Percentiles rank a stretch among this genome's conserved stretches.
These are phyloP conservation scores for Termitomyces sp. DNA, from an alignment of 768 basidiomycete species.

Conservation along the genomic window DNA sequence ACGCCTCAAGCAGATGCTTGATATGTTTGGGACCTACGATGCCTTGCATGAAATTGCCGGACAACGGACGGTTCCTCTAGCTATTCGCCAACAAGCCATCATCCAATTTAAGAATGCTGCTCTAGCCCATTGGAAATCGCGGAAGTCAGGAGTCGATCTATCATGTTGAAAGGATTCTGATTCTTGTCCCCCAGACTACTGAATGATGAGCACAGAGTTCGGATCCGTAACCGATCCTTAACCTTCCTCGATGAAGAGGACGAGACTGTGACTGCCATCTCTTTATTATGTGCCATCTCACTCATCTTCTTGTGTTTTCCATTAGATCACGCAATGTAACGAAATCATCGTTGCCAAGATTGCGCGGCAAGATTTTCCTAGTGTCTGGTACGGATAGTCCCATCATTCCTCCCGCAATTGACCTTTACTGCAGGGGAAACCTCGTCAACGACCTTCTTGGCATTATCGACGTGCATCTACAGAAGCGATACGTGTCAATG, in stretches of 20 bases:
- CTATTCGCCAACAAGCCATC: conserved; percentile 75
- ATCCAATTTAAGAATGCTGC: conserved; percentile 88
- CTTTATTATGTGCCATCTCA: neutral
- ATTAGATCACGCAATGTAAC: conserved; percentile 77
- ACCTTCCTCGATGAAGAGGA: conserved; percentile 74
- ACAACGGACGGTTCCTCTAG: conserved; percentile 53
- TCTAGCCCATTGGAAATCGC: conserved; percentile 69
- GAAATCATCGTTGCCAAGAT: conserved; percentile 72
- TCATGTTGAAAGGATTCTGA: neutral
- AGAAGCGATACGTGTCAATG: conserved; percentile 42
- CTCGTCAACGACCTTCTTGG: conserved; percentile 53
- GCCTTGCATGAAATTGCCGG: conserved; percentile 72
- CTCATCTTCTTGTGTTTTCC: conserved; percentile 2
- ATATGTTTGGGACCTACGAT: conserved; percentile 68
- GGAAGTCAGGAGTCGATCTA: conserved; percentile 49
- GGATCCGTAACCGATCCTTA: conserved; percentile 65
- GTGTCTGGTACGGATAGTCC: conserved; percentile 50
- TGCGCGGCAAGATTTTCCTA: conserved; percentile 74
- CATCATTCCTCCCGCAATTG: neutral
- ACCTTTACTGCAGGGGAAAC: conserved; percentile 45
- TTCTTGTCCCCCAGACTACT: conserved; percentile 46
- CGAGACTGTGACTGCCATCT: conserved; percentile 52
- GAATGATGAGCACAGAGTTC: conserved; percentile 59
- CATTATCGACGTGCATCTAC: conserved; percentile 51
- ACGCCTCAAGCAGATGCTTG: conserved; percentile 64